Evolutionary conservation across 78 protist genomes (phyloP).

Genomic region (Speleostelium caveatum): DNA sequence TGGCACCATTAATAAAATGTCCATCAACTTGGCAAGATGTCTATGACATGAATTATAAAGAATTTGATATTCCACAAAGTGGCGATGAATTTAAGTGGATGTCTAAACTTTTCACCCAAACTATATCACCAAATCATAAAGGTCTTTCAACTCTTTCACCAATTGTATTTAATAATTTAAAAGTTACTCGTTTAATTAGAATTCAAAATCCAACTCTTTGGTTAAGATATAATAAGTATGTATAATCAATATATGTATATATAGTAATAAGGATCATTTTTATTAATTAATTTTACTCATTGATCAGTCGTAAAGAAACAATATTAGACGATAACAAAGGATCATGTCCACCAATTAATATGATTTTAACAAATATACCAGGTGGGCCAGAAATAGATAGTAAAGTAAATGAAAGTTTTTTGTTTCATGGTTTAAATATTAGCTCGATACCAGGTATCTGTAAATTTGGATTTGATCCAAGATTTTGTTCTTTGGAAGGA

Average conservation of each 20-base stretch:
- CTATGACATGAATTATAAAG: conserved; percentile 63
- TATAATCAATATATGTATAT: too few relatives aligned
- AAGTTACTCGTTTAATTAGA: conserved; percentile 32
- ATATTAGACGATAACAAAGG: conserved; percentile 41
- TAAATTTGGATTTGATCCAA: conserved; percentile 77
- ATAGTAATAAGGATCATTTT: too few relatives aligned
- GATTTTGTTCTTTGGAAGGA: conserved; percentile 71
- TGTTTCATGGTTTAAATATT: conserved; percentile 66
- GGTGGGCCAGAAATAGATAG: conserved; percentile 28
- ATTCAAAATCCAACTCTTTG: conserved; percentile 54
- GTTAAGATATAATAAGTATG: conserved; percentile 37
- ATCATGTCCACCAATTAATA: background rate
- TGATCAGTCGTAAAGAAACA: conserved; percentile 53
- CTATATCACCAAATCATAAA: conserved; percentile 40
- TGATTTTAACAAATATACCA: conserved; percentile 22
- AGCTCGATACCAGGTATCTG: conserved; percentile 48
- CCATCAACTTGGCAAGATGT: conserved; percentile 62
- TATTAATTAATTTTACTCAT: too few relatives aligned
- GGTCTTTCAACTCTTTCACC: conserved; percentile 49
- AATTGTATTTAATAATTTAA: conserved; percentile 31
- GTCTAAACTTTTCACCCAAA: conserved; percentile 26
- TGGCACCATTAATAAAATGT: conserved; percentile 16
- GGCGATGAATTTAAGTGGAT: conserved; percentile 61
- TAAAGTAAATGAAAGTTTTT: conserved; percentile 34
- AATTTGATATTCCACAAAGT: conserved; percentile 16